phyloP scores from a whole-genome alignment of 495 filamentous ascomycete species.

The Penicillium odoratum region DNA sequence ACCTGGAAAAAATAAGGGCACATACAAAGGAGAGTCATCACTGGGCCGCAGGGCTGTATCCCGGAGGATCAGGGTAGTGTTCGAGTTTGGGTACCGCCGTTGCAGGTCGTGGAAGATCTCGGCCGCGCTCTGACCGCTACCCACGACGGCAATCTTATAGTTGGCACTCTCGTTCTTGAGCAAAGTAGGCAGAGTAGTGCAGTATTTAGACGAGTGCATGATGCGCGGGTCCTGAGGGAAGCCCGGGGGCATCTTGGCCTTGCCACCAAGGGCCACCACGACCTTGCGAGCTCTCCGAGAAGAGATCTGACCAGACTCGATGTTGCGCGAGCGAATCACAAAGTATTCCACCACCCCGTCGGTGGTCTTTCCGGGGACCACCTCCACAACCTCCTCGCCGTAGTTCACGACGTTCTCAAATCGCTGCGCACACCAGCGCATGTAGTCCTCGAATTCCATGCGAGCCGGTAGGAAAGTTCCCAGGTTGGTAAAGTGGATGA shows the following conservation, averaged over 20 bases:
- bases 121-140: constrained; percentile 87
- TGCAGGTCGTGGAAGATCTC: constrained; percentile 94
- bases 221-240: constrained; percentile 67
- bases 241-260: constrained; percentile 68
- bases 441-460: constrained; percentile 91
- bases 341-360: constrained; percentile 52
- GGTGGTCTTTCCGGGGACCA: constrained; percentile 40
- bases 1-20: constrained; percentile 9
- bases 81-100: constrained; percentile 76
- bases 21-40: constrained; percentile 94
- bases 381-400: constrained; percentile 68
- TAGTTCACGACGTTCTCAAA: constrained; percentile 82
- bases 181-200: constrained; percentile 58
- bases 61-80: constrained; percentile 73
- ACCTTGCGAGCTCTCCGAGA: constrained; percentile 72
- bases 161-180: constrained; percentile 55
- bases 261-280: constrained; percentile 81
- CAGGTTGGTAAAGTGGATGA: constrained; percentile 88
- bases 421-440: constrained; percentile 83
- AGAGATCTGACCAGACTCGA: constrained; percentile 49
- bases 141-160: constrained; percentile 79
- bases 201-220: constrained; percentile 89
- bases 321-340: constrained; percentile 54
- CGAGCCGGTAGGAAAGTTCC: constrained; percentile 84
- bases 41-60: constrained; percentile 80